Conservation (phyloP, 257 asterid species). For the Nicotiana undulata region DNA sequence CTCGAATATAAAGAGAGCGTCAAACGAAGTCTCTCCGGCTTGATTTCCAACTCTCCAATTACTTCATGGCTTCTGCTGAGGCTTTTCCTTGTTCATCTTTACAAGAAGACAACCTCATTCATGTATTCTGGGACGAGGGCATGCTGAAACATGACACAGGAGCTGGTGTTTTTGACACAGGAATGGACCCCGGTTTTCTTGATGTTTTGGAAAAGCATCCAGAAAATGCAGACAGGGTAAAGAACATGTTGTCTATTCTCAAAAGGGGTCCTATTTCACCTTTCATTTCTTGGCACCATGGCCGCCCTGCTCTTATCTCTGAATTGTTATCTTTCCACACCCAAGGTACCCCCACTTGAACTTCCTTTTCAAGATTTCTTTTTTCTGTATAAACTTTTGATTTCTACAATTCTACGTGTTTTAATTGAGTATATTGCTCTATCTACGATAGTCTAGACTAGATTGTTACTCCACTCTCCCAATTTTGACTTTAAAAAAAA, state of each 20-base stretch:
- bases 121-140: constrained; percentile 83
- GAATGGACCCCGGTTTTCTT: constrained; percentile 81
- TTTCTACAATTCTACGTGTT: not conserved
- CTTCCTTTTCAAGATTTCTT: not conserved
- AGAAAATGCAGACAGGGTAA: constrained; percentile 79
- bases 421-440: not conserved
- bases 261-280: constrained; percentile 76
- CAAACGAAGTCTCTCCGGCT: no score
- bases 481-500: not conserved
- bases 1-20: no score
- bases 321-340: constrained; percentile 61
- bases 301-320: constrained; percentile 54
- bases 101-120: constrained; percentile 15
- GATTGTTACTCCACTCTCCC: not conserved
- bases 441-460: not conserved
- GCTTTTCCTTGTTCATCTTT: not conserved
- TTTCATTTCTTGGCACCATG: constrained; percentile 66
- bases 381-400: not conserved
- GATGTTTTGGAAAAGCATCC: constrained; percentile 91
- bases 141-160: constrained; percentile 78
- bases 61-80: constrained; percentile 4
- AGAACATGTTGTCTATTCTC: constrained; percentile 73
- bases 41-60: no score
- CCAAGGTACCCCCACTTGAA: constrained; percentile 34
- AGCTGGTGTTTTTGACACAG: constrained; percentile 75